Evolutionary conservation across 768 basidiomycete species (phyloP).

Genomic region (Lactifluus pinguis): DNA sequence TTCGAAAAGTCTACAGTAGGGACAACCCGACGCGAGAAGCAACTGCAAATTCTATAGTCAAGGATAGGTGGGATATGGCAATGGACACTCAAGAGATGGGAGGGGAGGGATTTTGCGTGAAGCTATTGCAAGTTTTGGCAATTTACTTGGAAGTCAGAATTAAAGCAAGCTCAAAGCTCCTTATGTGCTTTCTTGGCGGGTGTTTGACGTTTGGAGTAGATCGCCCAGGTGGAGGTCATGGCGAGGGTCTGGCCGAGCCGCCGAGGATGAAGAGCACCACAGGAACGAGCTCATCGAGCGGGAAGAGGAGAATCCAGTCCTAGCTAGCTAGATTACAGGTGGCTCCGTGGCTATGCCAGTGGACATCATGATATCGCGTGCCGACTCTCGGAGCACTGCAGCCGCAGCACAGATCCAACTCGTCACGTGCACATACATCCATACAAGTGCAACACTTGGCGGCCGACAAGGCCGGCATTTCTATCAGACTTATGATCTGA

Average conservation of each 20-base stretch:
- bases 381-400: no score
- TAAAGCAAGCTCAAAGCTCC: slow-evolving; percentile 20
- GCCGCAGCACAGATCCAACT: no score
- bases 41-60: background rate
- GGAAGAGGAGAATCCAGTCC: slow-evolving; percentile 60
- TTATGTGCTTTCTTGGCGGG: slow-evolving; percentile 15
- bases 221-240: slow-evolving; percentile 79
- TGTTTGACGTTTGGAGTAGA: slow-evolving; percentile 51
- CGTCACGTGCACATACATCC: no score
- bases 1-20: no score
- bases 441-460: no score
- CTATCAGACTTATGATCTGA: no score
- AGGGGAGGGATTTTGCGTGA: background rate
- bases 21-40: no score
- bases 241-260: slow-evolving; percentile 92
- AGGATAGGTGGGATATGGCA: background rate
- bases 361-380: no score
- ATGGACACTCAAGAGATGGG: background rate
- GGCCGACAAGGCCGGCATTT: no score
- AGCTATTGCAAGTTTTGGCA: background rate
- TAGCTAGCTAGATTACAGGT: no score
- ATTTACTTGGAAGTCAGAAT: slow-evolving; percentile 9
- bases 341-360: no score
- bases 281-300: slow-evolving; percentile 52
- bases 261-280: slow-evolving; percentile 47